A percentile compares a stretch with the other conserved stretches of the same genome.
Conservation (phyloP, 2,329 filamentous ascomycete species). For the Metarhizium brunneum region DNA sequence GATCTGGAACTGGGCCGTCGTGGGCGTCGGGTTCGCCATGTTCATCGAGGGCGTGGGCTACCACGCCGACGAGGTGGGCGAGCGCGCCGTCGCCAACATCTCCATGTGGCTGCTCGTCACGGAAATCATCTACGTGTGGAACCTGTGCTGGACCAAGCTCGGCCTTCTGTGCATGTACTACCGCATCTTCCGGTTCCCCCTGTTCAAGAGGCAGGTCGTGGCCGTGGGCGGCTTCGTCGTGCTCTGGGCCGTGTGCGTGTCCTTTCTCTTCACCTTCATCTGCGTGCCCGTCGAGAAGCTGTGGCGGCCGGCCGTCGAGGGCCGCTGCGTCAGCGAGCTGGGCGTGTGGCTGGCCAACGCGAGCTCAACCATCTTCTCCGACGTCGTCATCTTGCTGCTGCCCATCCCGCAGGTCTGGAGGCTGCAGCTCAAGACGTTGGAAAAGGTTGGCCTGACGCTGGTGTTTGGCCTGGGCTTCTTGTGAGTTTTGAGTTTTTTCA, state of each 20-base stretch:
- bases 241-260: constrained; percentile 34
- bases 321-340: constrained; percentile 37
- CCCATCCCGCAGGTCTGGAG: constrained; percentile 34
- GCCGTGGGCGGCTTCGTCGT: constrained; percentile 31
- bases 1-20: constrained; percentile 31
- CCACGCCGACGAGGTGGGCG: constrained; percentile 28
- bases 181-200: constrained; percentile 35
- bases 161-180: constrained; percentile 40
- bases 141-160: constrained; percentile 36
- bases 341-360: constrained; percentile 39
- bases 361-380: constrained; percentile 33
- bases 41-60: constrained; percentile 34
- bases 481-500: constrained; percentile 15
- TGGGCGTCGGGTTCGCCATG: constrained; percentile 38
- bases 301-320: constrained; percentile 33
- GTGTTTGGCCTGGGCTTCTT: constrained; percentile 36
- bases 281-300: constrained; percentile 38
- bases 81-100: constrained; percentile 27
- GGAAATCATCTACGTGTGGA: constrained; percentile 36
- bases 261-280: constrained; percentile 40
- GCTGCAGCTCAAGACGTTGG: constrained; percentile 27
- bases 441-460: constrained; percentile 32
- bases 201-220: constrained; percentile 29
- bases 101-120: constrained; percentile 35
- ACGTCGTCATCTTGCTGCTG: constrained; percentile 32